These are phyloP conservation scores for Neolentinus lepideus DNA, from an alignment of 1,284 basidiomycete genomes.

Conservation along the genomic window DNA sequence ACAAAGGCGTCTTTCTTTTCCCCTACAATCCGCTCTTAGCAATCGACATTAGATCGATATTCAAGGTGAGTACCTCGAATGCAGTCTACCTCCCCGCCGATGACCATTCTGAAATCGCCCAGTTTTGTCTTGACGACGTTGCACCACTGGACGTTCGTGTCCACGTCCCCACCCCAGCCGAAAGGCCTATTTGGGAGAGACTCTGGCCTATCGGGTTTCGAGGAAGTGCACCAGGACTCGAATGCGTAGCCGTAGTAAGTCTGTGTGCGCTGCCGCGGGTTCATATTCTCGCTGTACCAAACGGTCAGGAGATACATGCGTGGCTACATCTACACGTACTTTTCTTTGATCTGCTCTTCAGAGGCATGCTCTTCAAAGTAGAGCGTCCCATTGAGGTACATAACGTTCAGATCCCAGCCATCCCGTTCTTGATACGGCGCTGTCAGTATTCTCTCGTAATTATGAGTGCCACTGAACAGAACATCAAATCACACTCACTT, in stretches of 20 bases:
- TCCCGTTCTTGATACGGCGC: slow-evolving; percentile 80
- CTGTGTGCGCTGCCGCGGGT: slow-evolving; percentile 48
- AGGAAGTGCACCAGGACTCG: slow-evolving; percentile 78
- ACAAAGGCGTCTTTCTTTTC: slow-evolving; percentile 64
- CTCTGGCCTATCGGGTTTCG: slow-evolving; percentile 19
- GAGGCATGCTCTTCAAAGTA: slow-evolving; percentile 81
- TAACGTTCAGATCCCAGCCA: slow-evolving; percentile 80
- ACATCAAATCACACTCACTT: slow-evolving; percentile 45
- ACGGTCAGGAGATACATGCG: not conserved
- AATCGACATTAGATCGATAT: not conserved
- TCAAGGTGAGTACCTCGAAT: slow-evolving; percentile 55
- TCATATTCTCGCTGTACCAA: slow-evolving; percentile 51
- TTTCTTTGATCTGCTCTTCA: slow-evolving; percentile 48
- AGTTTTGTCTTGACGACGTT: slow-evolving; percentile 88
- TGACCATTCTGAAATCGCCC: slow-evolving; percentile 71
- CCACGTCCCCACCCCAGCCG: slow-evolving; percentile 83
- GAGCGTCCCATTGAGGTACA: slow-evolving; percentile 69
- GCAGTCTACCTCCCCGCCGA: slow-evolving; percentile 96
- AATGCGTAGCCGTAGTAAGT: slow-evolving; percentile 82
- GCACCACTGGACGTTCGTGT: slow-evolving; percentile 97
- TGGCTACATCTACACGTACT: slow-evolving; percentile 34
- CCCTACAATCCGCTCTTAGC: slow-evolving; percentile 42
- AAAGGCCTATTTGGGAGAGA: slow-evolving; percentile 22
- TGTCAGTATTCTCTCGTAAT: slow-evolving; percentile 52
- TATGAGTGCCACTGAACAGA: not conserved